A percentile compares a stretch with the other conserved stretches of the same genome.
phyloP scores from a whole-genome alignment of 495 filamentous ascomycete species.

The Wilcoxina mikolae region DNA sequence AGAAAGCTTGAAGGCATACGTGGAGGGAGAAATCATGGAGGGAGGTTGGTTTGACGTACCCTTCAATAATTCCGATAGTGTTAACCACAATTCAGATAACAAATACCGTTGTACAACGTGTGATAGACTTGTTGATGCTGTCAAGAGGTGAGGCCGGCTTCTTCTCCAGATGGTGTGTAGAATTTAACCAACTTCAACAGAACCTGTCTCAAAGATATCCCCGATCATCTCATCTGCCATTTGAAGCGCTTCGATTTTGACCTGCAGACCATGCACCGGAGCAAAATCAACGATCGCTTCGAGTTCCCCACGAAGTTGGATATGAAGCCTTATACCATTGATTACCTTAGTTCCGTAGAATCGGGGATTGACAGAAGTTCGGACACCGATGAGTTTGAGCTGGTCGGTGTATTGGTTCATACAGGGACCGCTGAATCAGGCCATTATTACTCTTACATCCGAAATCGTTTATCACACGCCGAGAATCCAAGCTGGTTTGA shows the following conservation, averaged over 20 bases:
- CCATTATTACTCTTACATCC: conserved; percentile 93
- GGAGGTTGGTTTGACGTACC: conserved; percentile 42
- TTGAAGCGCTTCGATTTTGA: conserved; percentile 96
- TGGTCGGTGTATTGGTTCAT: conserved; percentile 87
- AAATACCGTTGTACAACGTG: conserved; percentile 95
- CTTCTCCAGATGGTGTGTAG: not conserved
- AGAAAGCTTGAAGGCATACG: conserved; percentile 84
- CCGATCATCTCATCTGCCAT: conserved; percentile 88
- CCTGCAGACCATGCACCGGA: conserved; percentile 62
- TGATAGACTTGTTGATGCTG: conserved; percentile 78
- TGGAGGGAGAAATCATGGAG: conserved; percentile 93
- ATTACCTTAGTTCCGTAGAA: conserved; percentile 55
- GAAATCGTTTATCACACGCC: conserved; percentile 45
- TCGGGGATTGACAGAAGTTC: conserved; percentile 28
- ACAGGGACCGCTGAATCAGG: conserved; percentile 85
- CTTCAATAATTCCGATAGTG: conserved; percentile 2
- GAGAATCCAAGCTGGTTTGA: conserved; percentile 57
- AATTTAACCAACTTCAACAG: conserved; percentile 30
- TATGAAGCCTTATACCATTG: conserved; percentile 80
- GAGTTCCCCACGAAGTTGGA: conserved; percentile 72
- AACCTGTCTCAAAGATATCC: conserved; percentile 83
- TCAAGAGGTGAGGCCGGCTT: conserved; percentile 50
- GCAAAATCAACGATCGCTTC: conserved; percentile 93
- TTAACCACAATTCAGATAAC: conserved; percentile 48
- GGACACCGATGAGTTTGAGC: conserved; percentile 60